Evolutionary conservation across 2,329 filamentous ascomycete species (phyloP), one percentile per base, ranked within the genome.

Genomic region (Diaporthe capsici): DNA sequence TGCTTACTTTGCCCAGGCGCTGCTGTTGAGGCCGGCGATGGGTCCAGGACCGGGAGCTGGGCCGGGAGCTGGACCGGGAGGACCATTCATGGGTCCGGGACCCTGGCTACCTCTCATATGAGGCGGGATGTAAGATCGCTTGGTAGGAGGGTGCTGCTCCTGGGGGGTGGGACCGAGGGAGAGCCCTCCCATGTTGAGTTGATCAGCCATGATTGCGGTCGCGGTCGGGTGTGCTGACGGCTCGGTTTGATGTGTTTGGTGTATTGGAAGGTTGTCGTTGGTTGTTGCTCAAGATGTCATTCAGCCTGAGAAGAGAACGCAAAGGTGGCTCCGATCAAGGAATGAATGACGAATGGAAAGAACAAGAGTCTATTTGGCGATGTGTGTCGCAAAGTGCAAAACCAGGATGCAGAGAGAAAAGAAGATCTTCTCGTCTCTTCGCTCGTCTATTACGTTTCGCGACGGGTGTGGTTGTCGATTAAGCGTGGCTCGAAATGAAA

Each of bases 91-190:
- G 34, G 78, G 77, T 44, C 73, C 77, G 75, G 76, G 82, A 75
- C 83, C 85, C 81, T 87, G 85, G 84, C 90, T 90, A 81, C 87
- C 87, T 83, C 94, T 92, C 89, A 96, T 92, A 86, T 97, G 95
- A 85, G 94, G 94, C 79, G 94, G 94, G 80, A 97, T 95, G 89
- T 97, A 97, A 75, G 94, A 94, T 82, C 93, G 93, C 79, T 75
- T 81, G 68, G 65, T 70, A 70, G 77, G 78, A 72, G 78, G 79
- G 58, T 81, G 80, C 73, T 83, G 82, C 44, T 84, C 84, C 63
- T 81, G 80, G 72, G 83, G 81, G 42, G 84, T 84, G 75, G 84
- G 83, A 75, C 86, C 91, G 78, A 96, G 88, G 85, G 87, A 93
- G 82, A 96, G 88, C 83, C 92, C 91, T 84, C 89, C 90, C 91